Evolutionary conservation across 805 yeast species (phyloP), one percentile per base, ranked within the genome.

Genomic region (Metschnikowia anglica): DNA sequence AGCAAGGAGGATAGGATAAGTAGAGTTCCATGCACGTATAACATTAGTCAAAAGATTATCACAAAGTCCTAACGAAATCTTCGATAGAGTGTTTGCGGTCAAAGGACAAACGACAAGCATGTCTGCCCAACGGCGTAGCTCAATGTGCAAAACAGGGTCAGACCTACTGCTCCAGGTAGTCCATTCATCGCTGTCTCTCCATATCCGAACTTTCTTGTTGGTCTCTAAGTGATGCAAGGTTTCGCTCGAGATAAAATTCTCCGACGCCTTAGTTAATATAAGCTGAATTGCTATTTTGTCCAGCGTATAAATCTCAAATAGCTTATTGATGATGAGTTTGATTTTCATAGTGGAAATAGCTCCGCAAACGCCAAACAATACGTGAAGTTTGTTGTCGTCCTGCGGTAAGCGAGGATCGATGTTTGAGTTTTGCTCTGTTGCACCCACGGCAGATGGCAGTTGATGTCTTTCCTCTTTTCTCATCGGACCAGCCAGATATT

Each of bases 121-220:
- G 65, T 91, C 97, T 1, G 98, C 98, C 98, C 98, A 91, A 50
- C 96, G 80, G 47, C 98, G 81, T 46, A 91, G 72, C 66, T 93
- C 98, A 53, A 91, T 89, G 66, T 91, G 98, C 51, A 93, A 72
- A 27, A 93, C 96, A 1, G 98, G 97, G 63, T 93, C 98, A 42
- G 82, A 73, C 48, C 95, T 74, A 34, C 72, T 65, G 54, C 82
- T 81, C 85, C 97, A 91, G n/a, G 83, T 80, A 69, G 47, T 55
- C 83, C 83, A 79, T 59, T 79, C 83, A 53, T 79, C 83, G 17
- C 65, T 60, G 54, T 79, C 82, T 53, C 79, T 62, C 83, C 83
- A 79, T 6, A 77, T 64, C 43, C 75, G 68, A 10, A 78, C 69
- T 47, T 72, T 68, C 41, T 72, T 62, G 11, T 68, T 68, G 18